These are phyloP conservation scores for Lepiota brunneoincarnata DNA, from an alignment of 768 basidiomycete species.

Conservation along the genomic window DNA sequence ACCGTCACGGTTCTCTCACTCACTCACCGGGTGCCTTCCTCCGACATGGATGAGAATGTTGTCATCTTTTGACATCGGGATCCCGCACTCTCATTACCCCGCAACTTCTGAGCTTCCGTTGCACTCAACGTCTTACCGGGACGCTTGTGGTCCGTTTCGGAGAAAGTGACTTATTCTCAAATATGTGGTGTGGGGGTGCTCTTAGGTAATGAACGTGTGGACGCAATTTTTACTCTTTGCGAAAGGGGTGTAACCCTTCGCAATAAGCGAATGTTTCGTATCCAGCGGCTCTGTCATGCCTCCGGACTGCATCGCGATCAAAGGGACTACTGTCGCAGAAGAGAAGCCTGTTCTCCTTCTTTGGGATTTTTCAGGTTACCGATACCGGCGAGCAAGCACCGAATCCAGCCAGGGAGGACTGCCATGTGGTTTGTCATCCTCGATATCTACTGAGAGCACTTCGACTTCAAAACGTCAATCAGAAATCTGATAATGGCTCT, in stretches of 20 bases:
- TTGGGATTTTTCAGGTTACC: too few relatives aligned
- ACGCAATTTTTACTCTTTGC: too few relatives aligned
- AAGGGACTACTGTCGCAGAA: too few relatives aligned
- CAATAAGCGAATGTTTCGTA: too few relatives aligned
- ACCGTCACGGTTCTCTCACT: background rate
- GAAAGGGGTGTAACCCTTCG: too few relatives aligned
- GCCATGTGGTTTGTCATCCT: background rate
- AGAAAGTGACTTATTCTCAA: background rate
- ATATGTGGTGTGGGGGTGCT: background rate
- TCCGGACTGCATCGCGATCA: too few relatives aligned
- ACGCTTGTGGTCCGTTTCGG: constrained; percentile 1
- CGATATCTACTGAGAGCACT: background rate
- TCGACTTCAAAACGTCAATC: background rate
- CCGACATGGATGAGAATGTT: background rate
- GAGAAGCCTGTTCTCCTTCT: too few relatives aligned
- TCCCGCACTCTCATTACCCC: background rate
- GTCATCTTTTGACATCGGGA: background rate
- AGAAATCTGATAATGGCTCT: background rate
- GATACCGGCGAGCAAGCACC: background rate
- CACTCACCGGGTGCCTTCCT: background rate
- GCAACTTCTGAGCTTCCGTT: background rate
- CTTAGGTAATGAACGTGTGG: background rate
- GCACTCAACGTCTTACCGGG: background rate
- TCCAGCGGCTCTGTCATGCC: too few relatives aligned
- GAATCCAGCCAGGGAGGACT: background rate